Evolutionary conservation across 108 stramenopile species (phyloP).

Genomic region (Pseudonitzschia pungens): DNA sequence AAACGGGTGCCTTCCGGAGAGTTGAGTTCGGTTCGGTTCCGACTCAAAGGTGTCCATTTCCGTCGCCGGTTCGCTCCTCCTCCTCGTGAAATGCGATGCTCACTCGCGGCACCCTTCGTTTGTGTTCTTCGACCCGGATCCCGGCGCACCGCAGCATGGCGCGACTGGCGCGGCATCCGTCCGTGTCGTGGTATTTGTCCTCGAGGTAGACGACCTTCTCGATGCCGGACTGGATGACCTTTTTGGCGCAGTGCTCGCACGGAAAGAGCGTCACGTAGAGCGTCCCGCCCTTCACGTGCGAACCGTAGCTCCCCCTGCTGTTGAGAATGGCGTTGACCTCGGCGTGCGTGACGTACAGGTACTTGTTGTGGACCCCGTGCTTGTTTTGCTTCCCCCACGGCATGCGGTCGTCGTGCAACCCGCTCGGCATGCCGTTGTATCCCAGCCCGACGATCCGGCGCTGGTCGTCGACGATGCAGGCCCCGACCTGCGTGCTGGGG

Average conservation of each 20-base stretch:
- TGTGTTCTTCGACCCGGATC: conserved; percentile 62
- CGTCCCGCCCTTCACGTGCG: conserved; percentile 75
- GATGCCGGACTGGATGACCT: conserved; percentile 97
- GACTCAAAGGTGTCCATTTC: background rate
- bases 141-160: conserved; percentile 90
- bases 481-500: conserved; percentile 96
- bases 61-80: background rate
- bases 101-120: conserved; percentile 20
- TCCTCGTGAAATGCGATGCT: background rate
- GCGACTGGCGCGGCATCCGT: conserved; percentile 84
- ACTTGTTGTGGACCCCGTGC: conserved; percentile 86
- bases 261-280: conserved; percentile 98
- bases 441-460: conserved; percentile 93
- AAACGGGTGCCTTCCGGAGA: too few species aligned
- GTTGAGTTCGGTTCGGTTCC: background rate
- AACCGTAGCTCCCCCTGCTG: conserved; percentile 65
- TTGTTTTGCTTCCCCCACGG: conserved; percentile 83
- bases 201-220: conserved; percentile 91
- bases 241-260: conserved; percentile 96
- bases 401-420: conserved; percentile 89
- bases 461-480: conserved; percentile 70
- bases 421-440: conserved; percentile 97
- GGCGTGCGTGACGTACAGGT: conserved; percentile 97
- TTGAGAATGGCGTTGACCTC: conserved; percentile 98
- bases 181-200: conserved; percentile 91